phyloP scores from a whole-genome alignment of 2,329 filamentous ascomycete species.

The Botrytis tulipae region DNA sequence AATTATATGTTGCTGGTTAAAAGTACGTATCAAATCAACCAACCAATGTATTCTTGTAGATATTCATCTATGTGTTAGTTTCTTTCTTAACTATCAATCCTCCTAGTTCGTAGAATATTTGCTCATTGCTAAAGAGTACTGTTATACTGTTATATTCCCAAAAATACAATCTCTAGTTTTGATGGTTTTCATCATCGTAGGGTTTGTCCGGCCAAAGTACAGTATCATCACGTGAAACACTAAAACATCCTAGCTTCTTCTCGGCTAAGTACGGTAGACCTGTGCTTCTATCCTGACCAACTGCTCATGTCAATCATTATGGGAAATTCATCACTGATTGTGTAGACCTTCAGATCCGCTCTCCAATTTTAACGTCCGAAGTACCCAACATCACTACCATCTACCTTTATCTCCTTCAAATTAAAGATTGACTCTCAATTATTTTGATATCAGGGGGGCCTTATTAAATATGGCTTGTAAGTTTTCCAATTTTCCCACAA shows the following conservation, averaged over 20 bases:
- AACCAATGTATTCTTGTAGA: background rate
- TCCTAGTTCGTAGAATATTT: background rate
- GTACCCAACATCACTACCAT: constrained; percentile 24
- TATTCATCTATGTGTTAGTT: accelerated
- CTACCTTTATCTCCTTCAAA: constrained; percentile 18
- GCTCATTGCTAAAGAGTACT: background rate
- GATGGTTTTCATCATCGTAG: background rate
- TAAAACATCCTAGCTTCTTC: background rate
- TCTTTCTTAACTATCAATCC: background rate
- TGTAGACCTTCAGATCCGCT: constrained; percentile 17
- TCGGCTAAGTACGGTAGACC: constrained; percentile 12
- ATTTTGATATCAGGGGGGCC: constrained; percentile 32
- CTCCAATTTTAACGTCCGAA: constrained; percentile 25
- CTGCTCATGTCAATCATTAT: constrained; percentile 13
- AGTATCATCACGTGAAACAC: background rate
- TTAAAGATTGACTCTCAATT: constrained; percentile 25
- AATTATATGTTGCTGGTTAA: background rate
- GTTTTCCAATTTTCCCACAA: constrained; percentile 30
- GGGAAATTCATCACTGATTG: constrained; percentile 14
- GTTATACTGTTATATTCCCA: background rate
- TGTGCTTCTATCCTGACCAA: background rate
- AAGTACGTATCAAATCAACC: background rate
- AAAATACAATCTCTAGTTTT: background rate
- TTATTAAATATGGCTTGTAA: constrained; percentile 43
- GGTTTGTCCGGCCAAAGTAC: background rate